Conservation (phyloP, 768 basidiomycete genomes). For the Lentinula boryana region DNA sequence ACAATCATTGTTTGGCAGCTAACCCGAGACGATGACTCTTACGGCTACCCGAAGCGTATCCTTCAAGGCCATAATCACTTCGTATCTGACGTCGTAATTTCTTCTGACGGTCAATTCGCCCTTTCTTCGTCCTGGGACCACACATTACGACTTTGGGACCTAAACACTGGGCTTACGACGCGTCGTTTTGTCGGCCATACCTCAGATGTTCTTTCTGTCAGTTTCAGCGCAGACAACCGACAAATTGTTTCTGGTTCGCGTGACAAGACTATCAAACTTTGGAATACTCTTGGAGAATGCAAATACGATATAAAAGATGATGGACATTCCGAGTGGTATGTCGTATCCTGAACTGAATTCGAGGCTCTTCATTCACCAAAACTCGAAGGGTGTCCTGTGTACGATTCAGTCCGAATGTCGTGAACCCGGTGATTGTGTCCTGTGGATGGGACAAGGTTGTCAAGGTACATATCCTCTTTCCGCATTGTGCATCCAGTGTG, state of each 20-base stretch:
- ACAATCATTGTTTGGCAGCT: conserved; percentile 99
- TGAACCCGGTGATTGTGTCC: conserved; percentile 98
- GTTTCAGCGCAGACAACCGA: conserved; percentile 99
- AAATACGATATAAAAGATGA: conserved; percentile 99
- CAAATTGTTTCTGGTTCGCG: conserved; percentile 99
- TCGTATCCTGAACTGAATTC: neutral
- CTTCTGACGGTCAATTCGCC: conserved; percentile 98
- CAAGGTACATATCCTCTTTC: conserved; percentile 60
- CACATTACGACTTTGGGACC: conserved; percentile 98
- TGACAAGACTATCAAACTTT: conserved; percentile 97
- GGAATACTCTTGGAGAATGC: conserved; percentile 99
- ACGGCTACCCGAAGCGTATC: conserved; percentile 96
- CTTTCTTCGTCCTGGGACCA: conserved; percentile 99
- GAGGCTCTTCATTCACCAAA: conserved; percentile 4
- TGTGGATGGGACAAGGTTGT: conserved; percentile 99
- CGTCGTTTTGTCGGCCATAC: conserved; percentile 98
- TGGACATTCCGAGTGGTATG: conserved; percentile 89
- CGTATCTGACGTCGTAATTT: conserved; percentile 97
- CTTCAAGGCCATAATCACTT: conserved; percentile 99
- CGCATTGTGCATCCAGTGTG: conserved; percentile 18
- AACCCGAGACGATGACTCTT: conserved; percentile 85
- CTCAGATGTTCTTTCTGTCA: conserved; percentile 96
- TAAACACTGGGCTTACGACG: conserved; percentile 95
- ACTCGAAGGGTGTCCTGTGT: conserved; percentile 90
- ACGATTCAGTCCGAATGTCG: conserved; percentile 95